phyloP scores from a whole-genome alignment of 495 filamentous ascomycete genomes.

The Hypoxylon rickii region DNA sequence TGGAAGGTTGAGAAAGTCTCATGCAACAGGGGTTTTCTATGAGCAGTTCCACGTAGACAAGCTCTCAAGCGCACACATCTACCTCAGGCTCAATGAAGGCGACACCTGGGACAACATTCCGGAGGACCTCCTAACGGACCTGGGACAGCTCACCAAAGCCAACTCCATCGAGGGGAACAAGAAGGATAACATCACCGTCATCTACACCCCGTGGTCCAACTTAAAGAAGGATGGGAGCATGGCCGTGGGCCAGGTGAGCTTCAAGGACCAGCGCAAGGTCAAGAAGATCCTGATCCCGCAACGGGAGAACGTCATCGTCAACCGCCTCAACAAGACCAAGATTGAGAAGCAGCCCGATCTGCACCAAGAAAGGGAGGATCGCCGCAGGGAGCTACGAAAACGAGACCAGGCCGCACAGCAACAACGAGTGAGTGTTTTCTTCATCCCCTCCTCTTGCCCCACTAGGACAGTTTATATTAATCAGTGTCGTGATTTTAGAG shows the following conservation, averaged over 20 bases:
- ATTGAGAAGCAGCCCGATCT: constrained; percentile 85
- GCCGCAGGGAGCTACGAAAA: constrained; percentile 67
- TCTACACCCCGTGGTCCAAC: constrained; percentile 98
- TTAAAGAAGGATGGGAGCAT: constrained; percentile 95
- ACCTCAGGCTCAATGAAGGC: constrained; percentile 80
- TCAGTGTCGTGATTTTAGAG: constrained; percentile 59
- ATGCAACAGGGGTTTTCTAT: constrained; percentile 15
- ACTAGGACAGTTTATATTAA: not conserved
- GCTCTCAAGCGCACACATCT: constrained; percentile 93
- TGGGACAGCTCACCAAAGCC: constrained; percentile 93
- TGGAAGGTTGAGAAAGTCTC: constrained; percentile 7
- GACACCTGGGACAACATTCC: constrained; percentile 86
- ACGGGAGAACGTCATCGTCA: constrained; percentile 87
- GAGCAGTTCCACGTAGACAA: constrained; percentile 95
- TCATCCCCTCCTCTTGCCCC: not conserved
- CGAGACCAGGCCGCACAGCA: constrained; percentile 69
- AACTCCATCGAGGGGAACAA: constrained; percentile 99
- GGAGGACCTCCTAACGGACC: constrained; percentile 75
- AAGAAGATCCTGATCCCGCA: constrained; percentile 74
- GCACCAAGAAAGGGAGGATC: constrained; percentile 74
- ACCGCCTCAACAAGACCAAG: constrained; percentile 95
- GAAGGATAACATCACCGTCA: constrained; percentile 94
- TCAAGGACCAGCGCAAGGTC: constrained; percentile 87
- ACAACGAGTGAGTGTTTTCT: constrained; percentile 58
- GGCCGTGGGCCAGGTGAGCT: constrained; percentile 92